Evolutionary conservation across 495 filamentous ascomycete species (phyloP).

Genomic region (Aspergillus heteromorphus): DNA sequence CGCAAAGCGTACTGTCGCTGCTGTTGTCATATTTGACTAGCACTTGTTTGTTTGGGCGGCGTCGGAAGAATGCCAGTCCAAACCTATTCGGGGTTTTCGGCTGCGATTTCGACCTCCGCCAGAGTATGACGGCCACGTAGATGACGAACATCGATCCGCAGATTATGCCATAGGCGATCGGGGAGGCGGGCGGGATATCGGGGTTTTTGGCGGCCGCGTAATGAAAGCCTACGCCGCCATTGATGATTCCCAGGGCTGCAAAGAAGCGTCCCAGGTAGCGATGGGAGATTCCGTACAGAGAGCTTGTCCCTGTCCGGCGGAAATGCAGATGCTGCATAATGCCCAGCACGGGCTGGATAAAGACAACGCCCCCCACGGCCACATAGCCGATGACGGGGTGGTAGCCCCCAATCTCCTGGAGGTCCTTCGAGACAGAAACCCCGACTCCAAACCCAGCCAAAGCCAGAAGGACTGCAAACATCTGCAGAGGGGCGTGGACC

Average conservation of each 20-base stretch:
- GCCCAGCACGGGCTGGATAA: slow-evolving; percentile 58
- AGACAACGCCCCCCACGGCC: slow-evolving; percentile 47
- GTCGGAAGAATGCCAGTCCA: background rate
- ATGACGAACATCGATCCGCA: slow-evolving; percentile 8
- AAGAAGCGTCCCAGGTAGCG: slow-evolving; percentile 83
- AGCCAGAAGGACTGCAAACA: slow-evolving; percentile 46
- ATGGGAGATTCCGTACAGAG: slow-evolving; percentile 57
- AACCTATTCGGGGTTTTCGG: background rate
- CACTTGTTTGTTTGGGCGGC: background rate
- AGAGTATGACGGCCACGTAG: slow-evolving; percentile 13
- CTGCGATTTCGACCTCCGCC: slow-evolving; percentile 6
- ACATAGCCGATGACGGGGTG: slow-evolving; percentile 51
- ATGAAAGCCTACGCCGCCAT: slow-evolving; percentile 62
- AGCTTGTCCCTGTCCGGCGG: slow-evolving; percentile 37
- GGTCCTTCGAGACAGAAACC: slow-evolving; percentile 38
- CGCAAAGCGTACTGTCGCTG: slow-evolving; percentile 4
- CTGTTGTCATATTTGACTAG: background rate
- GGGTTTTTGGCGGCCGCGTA: slow-evolving; percentile 15
- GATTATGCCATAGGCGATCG: slow-evolving; percentile 14
- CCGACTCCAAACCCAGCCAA: slow-evolving; percentile 58
- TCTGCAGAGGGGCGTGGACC: slow-evolving; percentile 57
- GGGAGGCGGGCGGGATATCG: slow-evolving; percentile 14
- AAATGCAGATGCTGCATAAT: slow-evolving; percentile 59
- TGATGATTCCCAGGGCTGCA: slow-evolving; percentile 56
- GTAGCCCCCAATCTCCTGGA: slow-evolving; percentile 20